Conservation (phyloP, 768 basidiomycete species). For the Amanita rubescens region DNA sequence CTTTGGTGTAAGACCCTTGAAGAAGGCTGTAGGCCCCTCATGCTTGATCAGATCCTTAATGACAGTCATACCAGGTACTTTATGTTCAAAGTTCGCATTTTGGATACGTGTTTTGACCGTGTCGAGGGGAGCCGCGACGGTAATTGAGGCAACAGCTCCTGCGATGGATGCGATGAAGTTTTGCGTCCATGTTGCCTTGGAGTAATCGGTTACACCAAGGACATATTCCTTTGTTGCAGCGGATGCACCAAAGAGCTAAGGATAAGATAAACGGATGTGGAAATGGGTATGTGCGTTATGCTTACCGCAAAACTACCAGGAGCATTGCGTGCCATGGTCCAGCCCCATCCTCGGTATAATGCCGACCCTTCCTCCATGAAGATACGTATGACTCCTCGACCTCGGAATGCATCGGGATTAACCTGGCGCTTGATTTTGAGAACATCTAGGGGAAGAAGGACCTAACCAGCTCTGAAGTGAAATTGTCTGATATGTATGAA, state of each 20-base stretch:
- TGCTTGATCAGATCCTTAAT: slow-evolving; percentile 80
- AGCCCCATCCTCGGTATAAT: slow-evolving; percentile 96
- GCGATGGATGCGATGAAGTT: slow-evolving; percentile 95
- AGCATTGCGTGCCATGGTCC: slow-evolving; percentile 97
- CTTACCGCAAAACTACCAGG: slow-evolving; percentile 91
- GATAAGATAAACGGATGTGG: neutral
- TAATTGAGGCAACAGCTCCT: slow-evolving; percentile 93
- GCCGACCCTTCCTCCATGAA: slow-evolving; percentile 87
- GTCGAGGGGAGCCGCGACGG: slow-evolving; percentile 93
- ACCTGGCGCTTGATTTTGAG: slow-evolving; percentile 99
- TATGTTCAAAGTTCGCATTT: slow-evolving; percentile 93
- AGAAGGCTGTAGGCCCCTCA: slow-evolving; percentile 80
- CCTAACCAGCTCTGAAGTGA: slow-evolving; percentile 28
- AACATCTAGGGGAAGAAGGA: slow-evolving; percentile 92
- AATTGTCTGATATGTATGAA: neutral
- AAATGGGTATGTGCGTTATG: slow-evolving; percentile 9
- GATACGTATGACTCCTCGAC: slow-evolving; percentile 84
- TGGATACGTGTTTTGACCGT: slow-evolving; percentile 97
- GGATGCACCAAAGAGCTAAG: slow-evolving; percentile 94
- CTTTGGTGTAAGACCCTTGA: slow-evolving; percentile 98
- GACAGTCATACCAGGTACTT: slow-evolving; percentile 73
- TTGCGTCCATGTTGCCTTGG: slow-evolving; percentile 92
- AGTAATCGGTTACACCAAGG: slow-evolving; percentile 85
- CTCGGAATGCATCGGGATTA: slow-evolving; percentile 97
- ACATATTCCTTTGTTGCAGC: slow-evolving; percentile 91